A percentile compares a stretch with the other conserved stretches of the same genome.
phyloP scores from a whole-genome alignment of 2,329 filamentous ascomycete species.

The Aspergillus pseudotamarii region DNA sequence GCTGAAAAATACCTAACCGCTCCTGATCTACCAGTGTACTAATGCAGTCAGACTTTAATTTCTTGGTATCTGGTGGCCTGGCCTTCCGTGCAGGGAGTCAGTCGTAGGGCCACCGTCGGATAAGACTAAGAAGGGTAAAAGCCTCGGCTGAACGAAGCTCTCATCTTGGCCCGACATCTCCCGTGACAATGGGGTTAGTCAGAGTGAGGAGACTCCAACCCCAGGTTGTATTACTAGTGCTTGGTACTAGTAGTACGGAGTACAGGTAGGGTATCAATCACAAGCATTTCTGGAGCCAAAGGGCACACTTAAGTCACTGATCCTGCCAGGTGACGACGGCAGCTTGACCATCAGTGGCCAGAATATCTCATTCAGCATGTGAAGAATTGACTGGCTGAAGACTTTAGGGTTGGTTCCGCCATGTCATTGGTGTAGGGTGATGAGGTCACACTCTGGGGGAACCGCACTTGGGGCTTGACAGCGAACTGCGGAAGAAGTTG shows the following conservation, averaged over 20 bases:
- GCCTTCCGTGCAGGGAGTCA: neutral
- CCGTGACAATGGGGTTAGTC: conserved; percentile 2
- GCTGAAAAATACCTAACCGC: neutral
- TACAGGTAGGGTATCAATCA: neutral
- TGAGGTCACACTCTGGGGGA: conserved; percentile 13
- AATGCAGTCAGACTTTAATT: neutral
- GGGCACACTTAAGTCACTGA: neutral
- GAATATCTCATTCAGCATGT: conserved; percentile 14
- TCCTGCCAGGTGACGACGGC: conserved; percentile 1
- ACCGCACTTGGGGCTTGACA: conserved; percentile 3
- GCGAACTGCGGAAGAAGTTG: neutral
- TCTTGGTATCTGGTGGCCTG: neutral
- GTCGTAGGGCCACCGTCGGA: neutral
- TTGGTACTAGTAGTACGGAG: too few relatives aligned
- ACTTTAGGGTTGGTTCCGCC: conserved; percentile 7
- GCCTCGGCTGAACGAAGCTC: conserved; percentile 10
- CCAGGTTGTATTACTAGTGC: neutral
- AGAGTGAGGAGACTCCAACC: neutral
- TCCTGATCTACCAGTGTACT: neutral
- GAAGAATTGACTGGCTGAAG: conserved; percentile 9
- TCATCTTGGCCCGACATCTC: conserved; percentile 12
- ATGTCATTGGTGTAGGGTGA: conserved; percentile 13
- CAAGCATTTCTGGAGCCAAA: neutral
- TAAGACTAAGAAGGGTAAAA: conserved; percentile 4
- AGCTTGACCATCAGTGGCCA: neutral